Percentiles rank a stretch among this genome's conserved stretches.
Evolutionary conservation across 805 yeast genomes (phyloP).

Genomic region (Maudiozyma serrabonitensis): DNA sequence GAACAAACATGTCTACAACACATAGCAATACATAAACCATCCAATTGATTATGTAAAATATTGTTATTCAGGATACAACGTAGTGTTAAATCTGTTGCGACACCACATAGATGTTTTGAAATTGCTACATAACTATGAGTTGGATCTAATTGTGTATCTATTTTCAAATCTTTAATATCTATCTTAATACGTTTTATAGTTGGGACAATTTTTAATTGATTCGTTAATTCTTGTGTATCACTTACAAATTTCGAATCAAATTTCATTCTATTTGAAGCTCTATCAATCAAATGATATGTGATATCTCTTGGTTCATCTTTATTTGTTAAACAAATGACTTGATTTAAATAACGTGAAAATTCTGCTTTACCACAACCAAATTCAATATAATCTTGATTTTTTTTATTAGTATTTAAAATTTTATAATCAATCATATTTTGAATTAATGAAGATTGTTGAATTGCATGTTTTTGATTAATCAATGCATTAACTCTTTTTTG

Average conservation of each 20-base stretch:
- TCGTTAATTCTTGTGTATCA: conserved; percentile 34
- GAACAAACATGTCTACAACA: conserved; percentile 85
- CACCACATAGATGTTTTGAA: conserved; percentile 89
- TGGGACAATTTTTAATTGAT: background rate
- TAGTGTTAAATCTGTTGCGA: conserved; percentile 81
- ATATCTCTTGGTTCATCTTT: no score
- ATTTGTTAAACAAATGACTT: conserved; percentile 4
- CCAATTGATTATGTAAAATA: conserved; percentile 17
- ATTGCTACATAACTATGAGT: conserved; percentile 39
- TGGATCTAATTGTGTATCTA: conserved; percentile 35
- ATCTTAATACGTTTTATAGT: conserved; percentile 32
- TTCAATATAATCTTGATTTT: conserved; percentile 42
- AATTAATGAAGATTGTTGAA: conserved; percentile 73
- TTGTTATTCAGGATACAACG: conserved; percentile 45
- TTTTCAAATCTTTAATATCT: conserved; percentile 68
- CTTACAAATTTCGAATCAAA: conserved; percentile 57
- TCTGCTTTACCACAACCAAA: conserved; percentile 93
- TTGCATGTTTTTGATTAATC: conserved; percentile 61
- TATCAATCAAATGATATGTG: conserved; percentile 54
- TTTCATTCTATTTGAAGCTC: conserved; percentile 71
- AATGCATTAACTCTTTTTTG: conserved; percentile 35
- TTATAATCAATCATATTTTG: conserved; percentile 45
- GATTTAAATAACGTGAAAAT: conserved; percentile 51
- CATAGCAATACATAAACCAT: conserved; percentile 75
- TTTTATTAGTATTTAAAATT: conserved; percentile 28